Evolutionary conservation across 1,284 basidiomycete species (phyloP).

Genomic region (Cutaneotrichosporon sp.): DNA sequence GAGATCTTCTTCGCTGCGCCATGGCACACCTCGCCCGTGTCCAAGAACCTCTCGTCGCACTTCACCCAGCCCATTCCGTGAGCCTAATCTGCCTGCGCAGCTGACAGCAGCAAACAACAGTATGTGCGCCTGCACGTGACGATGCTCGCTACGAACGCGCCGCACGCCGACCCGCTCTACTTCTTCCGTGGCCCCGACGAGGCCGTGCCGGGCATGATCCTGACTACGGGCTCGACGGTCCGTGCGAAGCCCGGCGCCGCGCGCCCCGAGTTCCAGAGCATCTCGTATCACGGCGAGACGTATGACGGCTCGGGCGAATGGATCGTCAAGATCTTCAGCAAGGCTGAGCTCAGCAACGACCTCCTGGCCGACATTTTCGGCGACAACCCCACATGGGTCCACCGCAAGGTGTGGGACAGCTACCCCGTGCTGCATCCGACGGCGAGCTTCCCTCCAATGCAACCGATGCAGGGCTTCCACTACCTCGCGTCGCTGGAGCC

Average conservation of each 20-base stretch:
- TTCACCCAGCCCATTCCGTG: constrained; percentile 27
- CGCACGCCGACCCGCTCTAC: constrained; percentile 65
- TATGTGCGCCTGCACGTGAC: constrained; percentile 89
- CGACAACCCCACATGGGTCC: constrained; percentile 71
- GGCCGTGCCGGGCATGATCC: constrained; percentile 64
- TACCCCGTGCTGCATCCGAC: constrained; percentile 63
- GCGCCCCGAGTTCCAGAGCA: constrained; percentile 78
- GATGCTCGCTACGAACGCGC: constrained; percentile 72
- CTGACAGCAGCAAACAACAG: constrained; percentile 55
- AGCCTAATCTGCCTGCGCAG: neutral
- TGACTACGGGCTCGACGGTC: constrained; percentile 68
- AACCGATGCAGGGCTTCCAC: constrained; percentile 71
- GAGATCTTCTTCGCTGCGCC: constrained; percentile 51
- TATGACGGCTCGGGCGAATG: constrained; percentile 58
- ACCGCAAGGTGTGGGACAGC: constrained; percentile 67
- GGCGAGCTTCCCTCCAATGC: constrained; percentile 68
- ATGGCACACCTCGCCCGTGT: constrained; percentile 35
- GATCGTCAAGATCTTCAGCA: constrained; percentile 85
- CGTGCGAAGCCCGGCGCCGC: constrained; percentile 49
- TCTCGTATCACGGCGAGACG: constrained; percentile 76
- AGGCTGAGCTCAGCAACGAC: constrained; percentile 63
- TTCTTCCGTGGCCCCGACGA: constrained; percentile 62
- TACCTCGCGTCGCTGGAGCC: constrained; percentile 89
- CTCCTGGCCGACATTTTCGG: constrained; percentile 64
- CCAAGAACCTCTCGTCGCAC: constrained; percentile 19